Percentiles rank a stretch among this genome's conserved stretches.
Conservation (phyloP, 805 yeast species). For the Dipodascus albidus region DNA sequence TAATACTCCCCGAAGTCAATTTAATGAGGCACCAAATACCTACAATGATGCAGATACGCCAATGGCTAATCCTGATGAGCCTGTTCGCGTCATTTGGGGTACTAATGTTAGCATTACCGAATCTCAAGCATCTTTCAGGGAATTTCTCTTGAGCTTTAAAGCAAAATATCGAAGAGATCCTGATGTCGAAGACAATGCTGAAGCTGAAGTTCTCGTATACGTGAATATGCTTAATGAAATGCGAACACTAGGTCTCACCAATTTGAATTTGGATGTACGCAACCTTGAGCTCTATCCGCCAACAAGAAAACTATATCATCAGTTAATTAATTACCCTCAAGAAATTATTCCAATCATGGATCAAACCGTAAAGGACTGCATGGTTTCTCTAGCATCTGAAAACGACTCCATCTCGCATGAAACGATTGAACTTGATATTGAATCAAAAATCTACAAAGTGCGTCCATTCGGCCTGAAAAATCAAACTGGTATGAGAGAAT, state of each 20-base stretch:
- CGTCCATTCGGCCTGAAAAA: constrained; percentile 79
- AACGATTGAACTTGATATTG: constrained; percentile 44
- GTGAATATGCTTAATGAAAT: constrained; percentile 61
- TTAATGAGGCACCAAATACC: constrained; percentile 35
- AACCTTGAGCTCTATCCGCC: constrained; percentile 67
- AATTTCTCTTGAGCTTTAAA: constrained; percentile 76
- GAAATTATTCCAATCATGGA: constrained; percentile 98
- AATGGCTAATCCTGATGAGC: constrained; percentile 43
- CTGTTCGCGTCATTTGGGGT: constrained; percentile 94
- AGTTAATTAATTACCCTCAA: constrained; percentile 85
- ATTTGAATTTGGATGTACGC: constrained; percentile 72
- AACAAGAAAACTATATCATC: constrained; percentile 71
- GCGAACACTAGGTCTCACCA: constrained; percentile 69
- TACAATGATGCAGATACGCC: constrained; percentile 20
- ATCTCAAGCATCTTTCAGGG: constrained; percentile 66
- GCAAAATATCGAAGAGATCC: constrained; percentile 57
- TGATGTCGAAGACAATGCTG: constrained; percentile 30
- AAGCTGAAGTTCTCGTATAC: constrained; percentile 66
- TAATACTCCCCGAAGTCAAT: constrained; percentile 55
- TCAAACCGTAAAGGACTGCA: constrained; percentile 82
- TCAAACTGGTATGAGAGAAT: constrained; percentile 71
- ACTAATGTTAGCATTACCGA: constrained; percentile 91
- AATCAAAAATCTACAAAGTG: constrained; percentile 70
- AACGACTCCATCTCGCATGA: constrained; percentile 11
- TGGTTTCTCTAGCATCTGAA: constrained; percentile 38